Conservation (phyloP, 768 basidiomycete species). For the Hemileccinum rubropunctum region DNA sequence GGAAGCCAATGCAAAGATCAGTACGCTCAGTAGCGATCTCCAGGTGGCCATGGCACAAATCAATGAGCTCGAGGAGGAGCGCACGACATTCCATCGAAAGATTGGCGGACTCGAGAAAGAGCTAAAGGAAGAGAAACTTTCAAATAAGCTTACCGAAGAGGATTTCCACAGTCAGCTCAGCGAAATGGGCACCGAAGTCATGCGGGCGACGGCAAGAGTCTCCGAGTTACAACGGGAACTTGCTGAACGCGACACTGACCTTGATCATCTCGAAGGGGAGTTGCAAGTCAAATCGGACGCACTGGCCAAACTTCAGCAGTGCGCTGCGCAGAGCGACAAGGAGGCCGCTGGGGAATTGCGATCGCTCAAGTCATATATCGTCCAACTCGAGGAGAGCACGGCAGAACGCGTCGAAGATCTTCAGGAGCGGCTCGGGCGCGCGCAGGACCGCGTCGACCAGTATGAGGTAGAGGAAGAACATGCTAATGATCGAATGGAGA, state of each 20-base stretch:
- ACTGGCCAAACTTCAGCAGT: slow-evolving; percentile 22
- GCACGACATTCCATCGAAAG: slow-evolving; percentile 47
- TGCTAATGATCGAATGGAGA: slow-evolving; percentile 46
- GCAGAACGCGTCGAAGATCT: slow-evolving; percentile 52
- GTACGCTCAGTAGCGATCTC: slow-evolving; percentile 54
- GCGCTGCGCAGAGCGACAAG: slow-evolving; percentile 23
- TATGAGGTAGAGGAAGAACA: slow-evolving; percentile 47
- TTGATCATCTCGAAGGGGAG: slow-evolving; percentile 39
- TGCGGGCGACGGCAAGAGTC: slow-evolving; percentile 34
- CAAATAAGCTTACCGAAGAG: slow-evolving; percentile 35
- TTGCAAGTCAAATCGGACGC: slow-evolving; percentile 35
- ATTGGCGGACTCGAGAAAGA: slow-evolving; percentile 57
- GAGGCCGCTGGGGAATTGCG: slow-evolving; percentile 33
- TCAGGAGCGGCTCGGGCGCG: slow-evolving; percentile 50
- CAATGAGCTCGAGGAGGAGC: slow-evolving; percentile 60
- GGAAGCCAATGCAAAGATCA: slow-evolving; percentile 62
- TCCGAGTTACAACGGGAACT: slow-evolving; percentile 47
- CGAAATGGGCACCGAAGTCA: slow-evolving; percentile 30
- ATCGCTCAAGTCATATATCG: slow-evolving; percentile 46
- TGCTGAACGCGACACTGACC: slow-evolving; percentile 33
- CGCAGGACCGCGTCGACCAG: slow-evolving; percentile 44
- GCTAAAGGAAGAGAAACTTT: slow-evolving; percentile 51
- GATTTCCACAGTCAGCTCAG: slow-evolving; percentile 37
- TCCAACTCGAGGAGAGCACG: slow-evolving; percentile 59
- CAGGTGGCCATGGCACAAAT: slow-evolving; percentile 51